Base-by-base conservation (phyloP, 805 yeast species). In the Kluyveromyces nonfermentans region DNA sequence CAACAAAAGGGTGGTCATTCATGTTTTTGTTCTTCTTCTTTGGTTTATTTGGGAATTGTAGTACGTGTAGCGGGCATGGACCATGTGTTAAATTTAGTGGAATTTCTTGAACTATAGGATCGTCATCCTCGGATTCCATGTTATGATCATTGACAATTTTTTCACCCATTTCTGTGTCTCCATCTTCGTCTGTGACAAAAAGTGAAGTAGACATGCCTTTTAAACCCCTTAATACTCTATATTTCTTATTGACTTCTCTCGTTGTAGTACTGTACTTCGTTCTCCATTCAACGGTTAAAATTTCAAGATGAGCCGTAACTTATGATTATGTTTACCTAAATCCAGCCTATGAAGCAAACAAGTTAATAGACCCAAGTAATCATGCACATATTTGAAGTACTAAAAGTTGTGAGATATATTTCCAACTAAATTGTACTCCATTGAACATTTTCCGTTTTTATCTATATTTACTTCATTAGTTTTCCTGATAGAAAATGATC, bases 21-120 rank as follows among this genome's bases (percentile, higher is more conserved):
- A 52, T 43, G 32, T 57, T 54, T 16, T 50, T 48, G 9, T 56
- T 64, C 21, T 54, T 40, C 35, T 49, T 45, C 43, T 54, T 60
- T 4, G 59, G 54, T 43, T 54, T 63, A 37, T 55, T 62, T 2
- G 85, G 84, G 51, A 74, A 81, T 55, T 81, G 88, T 33, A 81
- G 55, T 5, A 79, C 52, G 40, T 67, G 65, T 14, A 78, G 42
- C n/a, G 57, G 48, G 25, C 59, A 59, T 12, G 55, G 55, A 6
- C 57, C 54, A 12, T 62, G 56, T 6, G 63, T 60, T 36, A 79
- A 46, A 45, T 69, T 71, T 2, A 85, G 65, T 2, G 90, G 88
- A 12, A 78, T 69, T 43, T 77, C 83, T 31, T 70, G 61, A 1
- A 81, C 68, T 1, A 84, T 71, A 5, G 84, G 83, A 62, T 81